Base-by-base conservation (phyloP, 768 basidiomycete species). In the Mycena galopus region DNA sequence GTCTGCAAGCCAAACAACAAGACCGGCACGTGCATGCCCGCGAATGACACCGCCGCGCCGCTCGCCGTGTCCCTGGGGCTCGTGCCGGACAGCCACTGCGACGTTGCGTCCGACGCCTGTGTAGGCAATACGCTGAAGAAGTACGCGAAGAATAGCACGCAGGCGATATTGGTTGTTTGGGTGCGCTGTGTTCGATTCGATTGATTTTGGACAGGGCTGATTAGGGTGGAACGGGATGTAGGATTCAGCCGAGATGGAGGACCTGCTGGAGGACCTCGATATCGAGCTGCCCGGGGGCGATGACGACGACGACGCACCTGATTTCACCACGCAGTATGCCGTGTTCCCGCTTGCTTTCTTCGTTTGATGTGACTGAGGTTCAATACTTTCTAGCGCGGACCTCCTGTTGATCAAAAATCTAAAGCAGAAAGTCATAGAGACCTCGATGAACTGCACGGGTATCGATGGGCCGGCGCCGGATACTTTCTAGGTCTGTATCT, bases 161-260 rank as follows among this genome's bases (percentile, higher is more conserved):
- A 75, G 57, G 69, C 77, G 12, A 72, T 78, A 23, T 72, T 79
- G 27, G 73, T 79, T 60, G 76, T 80, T 37, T 80, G 79, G 79
- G 78, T 59, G 37, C 32, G 55, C 55, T 59, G 58, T 59, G 35
- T 59, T 39, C 35, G 37, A 39, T 59, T 59, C 23, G 23, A 59
- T 59, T 39, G 35, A 14, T 39, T 33, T 59, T 37, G 58, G 58
- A 59, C 58, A 59, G 58, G 23, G 37, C 58, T 57, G 55, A 57
- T 21, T 57, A 57, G 32, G 55, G 55, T 57, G 55, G 55, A 57
- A 57, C 55, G 55, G 55, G 55, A 57, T 57, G 55, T 57, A 57
- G 55, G 55, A 57, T 33, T 33, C 55, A 33, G 55, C 55, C 35
- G 58, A 59, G 58, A 39, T 59, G 58, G 37, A 39, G 14, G 58